Base-by-base conservation (phyloP, 768 basidiomycete species). In the Mycena capillaripes region DNA sequence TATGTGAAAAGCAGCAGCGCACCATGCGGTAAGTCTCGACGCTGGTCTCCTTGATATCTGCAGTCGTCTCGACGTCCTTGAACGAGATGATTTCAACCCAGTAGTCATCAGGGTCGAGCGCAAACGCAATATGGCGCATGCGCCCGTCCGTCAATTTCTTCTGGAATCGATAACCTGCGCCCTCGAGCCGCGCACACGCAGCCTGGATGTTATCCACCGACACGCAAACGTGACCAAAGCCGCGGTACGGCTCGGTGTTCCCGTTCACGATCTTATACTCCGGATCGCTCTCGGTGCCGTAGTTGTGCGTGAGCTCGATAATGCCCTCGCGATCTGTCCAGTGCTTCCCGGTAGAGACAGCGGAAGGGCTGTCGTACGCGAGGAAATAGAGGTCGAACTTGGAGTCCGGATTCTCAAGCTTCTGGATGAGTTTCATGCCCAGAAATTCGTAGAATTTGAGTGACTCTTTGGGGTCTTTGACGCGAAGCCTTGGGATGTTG, bases 201-300 rank as follows among this genome's bases (percentile, higher is more conserved):
- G 86, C 88, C 75, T 96, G 88, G 76, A 99, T 87, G 79, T 98
- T 88, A 73, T 93, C 92, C 38, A 96, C 95, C 6, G 91, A 86
- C 79, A 98, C 90, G 69, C 94, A 94, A 76, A 97, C 95, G 82
- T 98, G 97, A 0, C 97, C 96, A 78, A 96, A 97, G 7, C 91
- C 89, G 66, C 86, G 86, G 32, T 92, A 91, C 5, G 94, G 93
- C 5, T 97, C 96, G 4, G 89, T 80, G 83, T 99, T 99, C 1
- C 97, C 97, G 77, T 81, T 93, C 12, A 91, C 87, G 80, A 98
- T 98, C 76, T 90, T 80, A 86, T 97, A 97, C 73, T 82, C 82
- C 61, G 90, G 76, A 79, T 97, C 93, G 66, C 82, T 84, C 84
- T 99, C 97, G 67, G 95, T 95, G 66, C 97, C 95, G 80, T 96